Base-by-base conservation (phyloP, 352 stramenopile genomes). In the Pythium oligandrum region DNA sequence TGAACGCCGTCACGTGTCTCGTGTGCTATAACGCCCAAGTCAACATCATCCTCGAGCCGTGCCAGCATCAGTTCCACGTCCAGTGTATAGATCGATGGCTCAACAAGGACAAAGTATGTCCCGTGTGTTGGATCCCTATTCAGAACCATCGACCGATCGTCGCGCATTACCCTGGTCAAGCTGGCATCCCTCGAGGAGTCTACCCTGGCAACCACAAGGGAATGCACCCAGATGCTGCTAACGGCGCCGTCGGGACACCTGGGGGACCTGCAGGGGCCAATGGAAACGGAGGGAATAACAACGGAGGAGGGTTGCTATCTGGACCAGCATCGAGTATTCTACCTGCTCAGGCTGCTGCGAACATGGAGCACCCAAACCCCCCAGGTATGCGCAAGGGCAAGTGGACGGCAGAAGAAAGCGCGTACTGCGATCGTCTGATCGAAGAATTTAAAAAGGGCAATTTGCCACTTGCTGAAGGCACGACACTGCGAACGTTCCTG, bases 371-470 rank as follows among this genome's bases (percentile, higher is more conserved):
- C 12, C 55, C 61, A 40, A 68, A 68, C 37, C 56, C 63, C 5
- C 56, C 61, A 17, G 65, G 63, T 8, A 91, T 98, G 63, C 77
- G 96, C 35, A 88, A 97, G 51, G 96, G 96, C 47, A 98, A 98
- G 73, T 99, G 96, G 96, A 98, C 96, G 17, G 59, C 80, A 1
- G 95, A 99, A 64, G 97, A 99, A 69, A 97, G 97, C 68, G 82
- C 90, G 9, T 99, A 99, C 68, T 97, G 95, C 47, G 98, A 98
- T 67, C 86, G 95, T 11, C 73, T 99, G 12, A 97, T 96, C 42
- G 86, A 98, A 64, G 95, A 99, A 65, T 99, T 99, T 67, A 98
- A 98, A 68, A 91, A 93, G 39, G 97, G 97, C 33, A 84, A 98
- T 40, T 64, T 99, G 40, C 96, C 96, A n/a, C 68, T 99, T 4